A percentile compares a stretch with the other conserved stretches of the same genome.
Evolutionary conservation across 148 eudicot genomes (phyloP).

Genomic region (Fagopyrum tataricum): DNA sequence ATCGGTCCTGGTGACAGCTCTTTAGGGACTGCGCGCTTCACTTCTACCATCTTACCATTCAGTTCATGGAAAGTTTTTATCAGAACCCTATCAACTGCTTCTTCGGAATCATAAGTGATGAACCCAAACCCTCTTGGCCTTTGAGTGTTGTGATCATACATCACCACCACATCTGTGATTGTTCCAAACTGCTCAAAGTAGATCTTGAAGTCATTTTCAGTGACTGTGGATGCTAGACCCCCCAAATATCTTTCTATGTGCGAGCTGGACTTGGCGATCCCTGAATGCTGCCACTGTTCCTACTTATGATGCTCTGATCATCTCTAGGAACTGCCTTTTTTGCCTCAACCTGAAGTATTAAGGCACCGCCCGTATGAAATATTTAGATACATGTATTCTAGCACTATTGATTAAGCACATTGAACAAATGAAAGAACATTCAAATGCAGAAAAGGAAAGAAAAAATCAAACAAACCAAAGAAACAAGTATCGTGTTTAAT

Average conservation of each 20-base stretch:
- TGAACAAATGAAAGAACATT: neutral
- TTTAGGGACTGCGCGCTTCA: conserved; percentile 63
- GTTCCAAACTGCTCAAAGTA: conserved; percentile 67
- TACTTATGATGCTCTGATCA: conserved; percentile 42
- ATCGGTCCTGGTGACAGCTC: conserved; percentile 56
- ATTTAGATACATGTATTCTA: too few species aligned
- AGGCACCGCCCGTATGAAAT: neutral
- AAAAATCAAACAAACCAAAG: too few species aligned
- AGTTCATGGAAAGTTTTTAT: conserved; percentile 54
- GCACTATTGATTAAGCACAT: too few species aligned
- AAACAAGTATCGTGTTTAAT: too few species aligned
- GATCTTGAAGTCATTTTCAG: conserved; percentile 47
- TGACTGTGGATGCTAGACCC: conserved; percentile 58
- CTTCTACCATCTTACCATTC: conserved; percentile 61
- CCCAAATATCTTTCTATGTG: conserved; percentile 62
- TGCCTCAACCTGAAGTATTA: conserved; percentile 49
- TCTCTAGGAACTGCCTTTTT: conserved; percentile 69
- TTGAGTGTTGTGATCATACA: conserved; percentile 66
- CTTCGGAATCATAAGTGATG: conserved; percentile 62
- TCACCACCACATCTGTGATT: conserved; percentile 60
- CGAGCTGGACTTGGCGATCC: conserved; percentile 52
- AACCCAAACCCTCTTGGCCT: conserved; percentile 78
- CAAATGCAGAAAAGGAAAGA: neutral
- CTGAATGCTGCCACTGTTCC: conserved; percentile 41
- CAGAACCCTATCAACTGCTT: conserved; percentile 51